Evolutionary conservation across 495 filamentous ascomycete genomes (phyloP), one percentile per base, ranked within the genome.

Genomic region (Lasiosphaeris hirsuta): DNA sequence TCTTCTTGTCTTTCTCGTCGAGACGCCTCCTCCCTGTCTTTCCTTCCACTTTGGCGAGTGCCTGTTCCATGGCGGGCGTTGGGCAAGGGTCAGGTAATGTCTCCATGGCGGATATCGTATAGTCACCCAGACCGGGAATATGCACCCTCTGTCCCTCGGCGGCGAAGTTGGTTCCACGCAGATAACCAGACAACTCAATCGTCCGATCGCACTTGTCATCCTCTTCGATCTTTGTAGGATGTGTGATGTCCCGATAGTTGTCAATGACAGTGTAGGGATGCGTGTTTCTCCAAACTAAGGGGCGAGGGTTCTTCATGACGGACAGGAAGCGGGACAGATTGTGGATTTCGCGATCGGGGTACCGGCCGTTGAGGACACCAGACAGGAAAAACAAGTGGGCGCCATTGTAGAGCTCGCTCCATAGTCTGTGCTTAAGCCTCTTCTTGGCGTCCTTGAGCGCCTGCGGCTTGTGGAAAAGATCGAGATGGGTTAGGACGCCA

Each of bases 271-370:
- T 84, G 69, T 98, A 98, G 18, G 92, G 92, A 75, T 98, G 94
- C 1, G 89, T 86, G 64, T 97, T 97, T 49, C 95, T 84, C 94
- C 94, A 98, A n/a, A 97, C 78, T 6, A 98, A 75, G 5, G 94
- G 94, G 45, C 94, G 84, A 33, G 94, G 95, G 70, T 96, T 97
- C 78, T 98, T 98, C 95, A 97, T 97, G 63, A 98, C 90, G 3
- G 88, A 92, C 62, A 98, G 79, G 70, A 98, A 98, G 44, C 95
- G 82, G 11, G 89, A 93, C 4, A 98, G 73, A 60, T 98, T 98
- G 75, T 97, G 90, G 17, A 98, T 85, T 74, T 98, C 95, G 49
- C 94, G 86, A 67, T 98, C 94, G 18, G 94, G 94, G 72, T 98
- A 98, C 54, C 94, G 82, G 37, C 94, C 94, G 69, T 97, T 97